A percentile compares a stretch with the other conserved stretches of the same genome.
Conservation (phyloP, 495 filamentous ascomycete species). For the Bryoglossum gracile region DNA sequence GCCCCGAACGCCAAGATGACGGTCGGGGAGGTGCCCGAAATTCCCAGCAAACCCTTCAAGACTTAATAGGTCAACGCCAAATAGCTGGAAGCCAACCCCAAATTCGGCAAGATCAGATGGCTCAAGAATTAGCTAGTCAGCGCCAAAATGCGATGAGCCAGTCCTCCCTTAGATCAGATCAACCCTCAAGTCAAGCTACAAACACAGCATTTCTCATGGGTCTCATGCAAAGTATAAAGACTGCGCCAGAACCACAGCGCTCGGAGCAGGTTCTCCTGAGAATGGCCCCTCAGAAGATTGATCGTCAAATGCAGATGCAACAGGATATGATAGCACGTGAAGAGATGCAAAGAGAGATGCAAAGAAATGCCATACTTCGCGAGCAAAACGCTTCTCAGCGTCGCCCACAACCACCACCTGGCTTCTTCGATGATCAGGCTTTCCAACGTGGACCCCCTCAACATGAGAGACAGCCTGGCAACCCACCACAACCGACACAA, state of each 20-base stretch:
- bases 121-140: constrained; percentile 47
- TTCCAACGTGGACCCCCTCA: constrained; percentile 25
- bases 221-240: constrained; percentile 43
- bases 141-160: constrained; percentile 38
- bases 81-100: constrained; percentile 33
- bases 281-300: constrained; percentile 15
- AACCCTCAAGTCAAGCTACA: constrained; percentile 34
- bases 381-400: constrained; percentile 33
- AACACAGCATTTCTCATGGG: constrained; percentile 49
- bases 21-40: constrained; percentile 21
- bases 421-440: constrained; percentile 19
- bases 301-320: constrained; percentile 25
- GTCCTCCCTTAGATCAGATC: constrained; percentile 31
- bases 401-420: constrained; percentile 29
- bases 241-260: constrained; percentile 31
- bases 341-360: constrained; percentile 37
- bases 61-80: constrained; percentile 37
- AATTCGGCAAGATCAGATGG: constrained; percentile 41
- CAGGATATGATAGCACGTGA: constrained; percentile 25
- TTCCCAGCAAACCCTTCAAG: constrained; percentile 31
- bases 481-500: constrained; percentile 42
- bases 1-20: constrained; percentile 21
- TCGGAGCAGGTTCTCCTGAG: constrained; percentile 22
- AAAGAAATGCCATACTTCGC: constrained; percentile 32
- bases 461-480: constrained; percentile 34